Conservation (phyloP, 305 asterid species). For the Solanum hybrid region DNA sequence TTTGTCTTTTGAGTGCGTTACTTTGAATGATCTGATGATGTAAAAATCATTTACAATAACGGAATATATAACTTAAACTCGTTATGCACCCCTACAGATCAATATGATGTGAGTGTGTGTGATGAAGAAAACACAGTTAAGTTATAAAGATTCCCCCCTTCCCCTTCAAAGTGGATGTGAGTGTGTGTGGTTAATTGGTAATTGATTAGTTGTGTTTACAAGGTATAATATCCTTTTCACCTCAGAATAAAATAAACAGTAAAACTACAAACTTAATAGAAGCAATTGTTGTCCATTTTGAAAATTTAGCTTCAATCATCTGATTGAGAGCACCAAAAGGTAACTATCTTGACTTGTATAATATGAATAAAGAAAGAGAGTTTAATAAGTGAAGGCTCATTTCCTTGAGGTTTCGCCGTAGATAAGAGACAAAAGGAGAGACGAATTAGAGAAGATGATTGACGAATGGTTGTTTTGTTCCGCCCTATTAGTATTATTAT, state of each 20-base stretch:
- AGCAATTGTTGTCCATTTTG: neutral
- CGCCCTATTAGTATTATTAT: conserved; percentile 36
- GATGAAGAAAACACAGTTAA: neutral
- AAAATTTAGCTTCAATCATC: neutral
- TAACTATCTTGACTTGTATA: neutral
- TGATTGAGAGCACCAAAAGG: neutral
- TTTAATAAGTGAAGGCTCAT: conserved; percentile 4
- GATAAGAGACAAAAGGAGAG: conserved; percentile 50
- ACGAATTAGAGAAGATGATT: conserved; percentile 34
- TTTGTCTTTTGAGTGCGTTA: neutral
- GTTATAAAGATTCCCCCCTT: neutral
- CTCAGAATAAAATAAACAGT: neutral
- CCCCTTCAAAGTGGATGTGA: neutral
- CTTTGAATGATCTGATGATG: neutral
- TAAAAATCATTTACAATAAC: neutral
- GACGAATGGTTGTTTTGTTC: conserved; percentile 47
- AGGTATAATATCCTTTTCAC: neutral
- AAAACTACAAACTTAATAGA: neutral
- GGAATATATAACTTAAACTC: neutral
- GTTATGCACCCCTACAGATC: neutral
- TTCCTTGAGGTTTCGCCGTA: conserved; percentile 34
- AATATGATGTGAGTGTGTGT: neutral
- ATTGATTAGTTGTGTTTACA: neutral
- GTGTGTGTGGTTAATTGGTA: neutral
- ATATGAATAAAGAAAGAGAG: neutral